Evolutionary conservation across 2,329 filamentous ascomycete species (phyloP), one percentile per base, ranked within the genome.

Genomic region (Botrytis pseudocinerea): DNA sequence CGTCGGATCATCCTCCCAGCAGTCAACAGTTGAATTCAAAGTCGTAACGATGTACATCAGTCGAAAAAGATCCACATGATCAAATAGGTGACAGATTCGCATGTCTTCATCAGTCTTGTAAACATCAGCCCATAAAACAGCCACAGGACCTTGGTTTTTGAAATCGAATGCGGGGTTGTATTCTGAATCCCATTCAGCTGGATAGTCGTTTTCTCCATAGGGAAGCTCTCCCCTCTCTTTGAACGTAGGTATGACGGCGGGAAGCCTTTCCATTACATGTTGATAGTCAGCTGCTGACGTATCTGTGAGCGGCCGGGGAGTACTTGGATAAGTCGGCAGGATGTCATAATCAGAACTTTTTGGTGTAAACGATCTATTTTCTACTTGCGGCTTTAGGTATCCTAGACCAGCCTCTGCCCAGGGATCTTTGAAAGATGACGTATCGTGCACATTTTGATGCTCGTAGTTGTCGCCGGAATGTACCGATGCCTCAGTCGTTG

Each of bases 81-180:
- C 48, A n/a, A 51, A 51, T 0, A n/a, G 4, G 1, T 14, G 10
- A 16, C 48, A 51, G 6, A 7, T 51, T 51, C 4, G 9, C 48
- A 25, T 51, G 25, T 48, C 46, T 48, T 22, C 46, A 10, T 22
- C 46, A 48, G 22, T 48, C 46, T 9, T 48, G 9, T 25, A 48
- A n/a, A 51, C 48, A n/a, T 25, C 4, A 51, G 22, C 25, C 48
- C 48, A 51, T 7, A 51, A 51, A 4, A 0, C 25, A 3, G 22
- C 22, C 2, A 51, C 48, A n/a, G 4, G 25, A 4, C 48, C 48
- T 6, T 2, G 25, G 0, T 0, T 25, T 1, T n/a, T 6, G 0
- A 1, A 6, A 10, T 51, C 0, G 48, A 51, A 51, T n/a, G 1
- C 25, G 25, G 48, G 25, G 22, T n/a, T 16, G 2, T n/a, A 14